Base-by-base conservation (phyloP, 1,284 basidiomycete genomes). In the Papiliotrema laurentii region DNA sequence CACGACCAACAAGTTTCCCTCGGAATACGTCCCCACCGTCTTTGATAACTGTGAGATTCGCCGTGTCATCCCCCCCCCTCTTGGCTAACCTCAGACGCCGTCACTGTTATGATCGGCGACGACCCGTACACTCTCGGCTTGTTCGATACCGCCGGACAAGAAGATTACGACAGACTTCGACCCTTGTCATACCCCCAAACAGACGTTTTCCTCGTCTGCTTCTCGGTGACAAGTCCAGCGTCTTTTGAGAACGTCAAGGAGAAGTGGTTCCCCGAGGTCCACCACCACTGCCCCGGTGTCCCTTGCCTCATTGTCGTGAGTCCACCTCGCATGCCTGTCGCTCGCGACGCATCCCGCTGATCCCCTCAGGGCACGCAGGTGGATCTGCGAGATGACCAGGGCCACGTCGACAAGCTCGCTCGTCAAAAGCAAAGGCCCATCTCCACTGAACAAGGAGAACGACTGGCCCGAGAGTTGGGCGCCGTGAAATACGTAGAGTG, bases 221-320 rank as follows among this genome's bases (percentile, higher is more conserved):
- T 97, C 80, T 94, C 89, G 69, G 96, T 99, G 60, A 97, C 93
- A 28, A 94, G 89, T 22, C 96, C 94, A 5, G 93, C 96, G 33
- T 97, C 92, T 46, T 99, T 97, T 71, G 94, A 99, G 76, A 98
- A 99, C 86, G 94, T 99, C 66, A 97, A 96, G 81, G 94, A 98
- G 78, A 99, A 99, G 76, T 99, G 94, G 94, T 97, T 97, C 82
- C 96, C 94, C 25, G 96, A 99, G 78, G 94, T 98, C 45, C 92
- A 93, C 74, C 94, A 98, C 76, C 94, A 99, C 74, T 99, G 96
- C 80, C 96, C 96, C n/a, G 94, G 94, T 52, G 94, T 97, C 50
- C 94, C 94, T 58, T 97, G 93, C 80, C 83, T 98, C 65, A 97
- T 98, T 67, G 46, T 53, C 24, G 47, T 49, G 27, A 36, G 50